A percentile compares a stretch with the other conserved stretches of the same genome.
Conservation (phyloP, 495 filamentous ascomycete genomes). For the Peziza echinospora region DNA sequence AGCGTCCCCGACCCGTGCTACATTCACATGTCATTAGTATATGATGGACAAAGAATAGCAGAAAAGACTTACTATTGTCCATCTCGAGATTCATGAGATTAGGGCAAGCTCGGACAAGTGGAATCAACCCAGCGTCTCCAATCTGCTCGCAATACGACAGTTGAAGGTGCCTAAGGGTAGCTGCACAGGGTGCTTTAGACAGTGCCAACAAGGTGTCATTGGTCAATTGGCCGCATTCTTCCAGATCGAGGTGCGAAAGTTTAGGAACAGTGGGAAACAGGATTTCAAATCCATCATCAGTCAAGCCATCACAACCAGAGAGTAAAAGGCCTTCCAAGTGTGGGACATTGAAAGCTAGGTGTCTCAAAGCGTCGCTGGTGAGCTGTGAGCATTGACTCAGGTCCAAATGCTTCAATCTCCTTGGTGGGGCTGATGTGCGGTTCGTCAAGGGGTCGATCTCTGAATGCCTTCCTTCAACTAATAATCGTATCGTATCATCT, state of each 20-base stretch:
- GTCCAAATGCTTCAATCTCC: conserved; percentile 66
- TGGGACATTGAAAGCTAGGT: conserved; percentile 53
- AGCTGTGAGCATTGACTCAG: conserved; percentile 54
- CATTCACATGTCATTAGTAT: too few relatives aligned
- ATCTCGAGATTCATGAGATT: conserved; percentile 52
- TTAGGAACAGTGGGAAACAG: conserved; percentile 52
- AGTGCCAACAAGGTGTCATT: conserved; percentile 51
- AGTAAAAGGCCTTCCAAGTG: conserved; percentile 62
- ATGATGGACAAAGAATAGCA: too few relatives aligned
- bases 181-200: conserved; percentile 49
- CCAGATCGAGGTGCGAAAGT: conserved; percentile 73
- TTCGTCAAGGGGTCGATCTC: conserved; percentile 59
- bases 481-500: conserved; percentile 44
- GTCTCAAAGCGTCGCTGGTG: conserved; percentile 44
- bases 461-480: conserved; percentile 51
- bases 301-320: conserved; percentile 45
- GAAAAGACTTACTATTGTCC: conserved; percentile 45
- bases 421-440: conserved; percentile 51
- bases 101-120: conserved; percentile 52
- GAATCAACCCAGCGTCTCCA: conserved; percentile 67
- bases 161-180: conserved; percentile 52
- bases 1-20: conserved; percentile 56
- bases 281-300: conserved; percentile 47
- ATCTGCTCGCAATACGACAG: conserved; percentile 76
- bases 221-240: conserved; percentile 59